phyloP scores from a whole-genome alignment of 257 asterid genomes.

The Fraxinus anomala region DNA sequence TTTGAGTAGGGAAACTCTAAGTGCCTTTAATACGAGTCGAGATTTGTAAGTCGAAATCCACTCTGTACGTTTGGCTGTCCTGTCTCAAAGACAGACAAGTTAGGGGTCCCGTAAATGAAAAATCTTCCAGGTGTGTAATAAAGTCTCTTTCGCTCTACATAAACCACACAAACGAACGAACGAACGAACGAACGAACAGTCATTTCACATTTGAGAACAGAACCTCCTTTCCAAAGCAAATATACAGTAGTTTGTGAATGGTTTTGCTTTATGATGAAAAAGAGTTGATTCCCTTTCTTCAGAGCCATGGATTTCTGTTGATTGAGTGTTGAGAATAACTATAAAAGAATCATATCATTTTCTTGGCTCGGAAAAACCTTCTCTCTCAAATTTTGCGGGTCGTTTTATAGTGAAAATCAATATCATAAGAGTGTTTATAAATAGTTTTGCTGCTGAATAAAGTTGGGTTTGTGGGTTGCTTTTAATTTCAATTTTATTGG shows the following conservation, averaged over 20 bases:
- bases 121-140: neutral
- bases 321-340: neutral
- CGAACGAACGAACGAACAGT: neutral
- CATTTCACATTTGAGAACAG: too few species aligned
- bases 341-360: neutral
- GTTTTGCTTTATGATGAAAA: neutral
- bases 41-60: too few species aligned
- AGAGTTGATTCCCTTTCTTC: neutral
- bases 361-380: neutral
- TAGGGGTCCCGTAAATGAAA: too few species aligned
- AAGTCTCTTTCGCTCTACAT: neutral
- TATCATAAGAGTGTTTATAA: conserved; percentile 19
- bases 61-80: too few species aligned
- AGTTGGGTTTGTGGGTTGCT: conserved; percentile 27
- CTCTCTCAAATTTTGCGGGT: conserved; percentile 15
- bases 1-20: too few species aligned
- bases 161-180: neutral
- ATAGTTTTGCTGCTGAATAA: conserved; percentile 15
- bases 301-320: neutral
- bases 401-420: conserved; percentile 31
- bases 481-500: conserved; percentile 6
- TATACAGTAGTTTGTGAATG: neutral
- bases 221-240: too few species aligned
- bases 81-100: too few species aligned
- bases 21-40: too few species aligned